Evolutionary conservation across 768 basidiomycete genomes (phyloP).

Genomic region (Collybia mongolica): DNA sequence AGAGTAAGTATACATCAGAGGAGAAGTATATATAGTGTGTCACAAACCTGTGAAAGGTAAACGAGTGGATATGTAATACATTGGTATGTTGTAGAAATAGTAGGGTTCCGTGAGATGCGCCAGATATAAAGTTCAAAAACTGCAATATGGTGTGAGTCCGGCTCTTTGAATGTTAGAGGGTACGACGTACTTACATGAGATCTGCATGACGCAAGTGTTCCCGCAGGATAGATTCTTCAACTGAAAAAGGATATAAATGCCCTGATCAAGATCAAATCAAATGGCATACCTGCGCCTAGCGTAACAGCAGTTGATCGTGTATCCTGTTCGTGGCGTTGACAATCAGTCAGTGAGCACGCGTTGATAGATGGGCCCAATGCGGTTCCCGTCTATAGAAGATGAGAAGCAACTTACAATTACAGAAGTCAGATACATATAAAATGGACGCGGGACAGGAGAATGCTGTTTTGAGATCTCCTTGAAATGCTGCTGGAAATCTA

Average conservation of each 20-base stretch:
- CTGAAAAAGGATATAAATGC: slow-evolving; percentile 25
- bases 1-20: too few relatives aligned
- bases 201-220: slow-evolving; percentile 69
- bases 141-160: background rate
- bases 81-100: too few relatives aligned
- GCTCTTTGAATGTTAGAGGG: background rate
- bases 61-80: too few relatives aligned
- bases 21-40: too few relatives aligned
- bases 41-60: too few relatives aligned
- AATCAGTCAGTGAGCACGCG: slow-evolving; percentile 6
- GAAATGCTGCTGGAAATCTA: slow-evolving; percentile 82
- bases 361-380: too few relatives aligned
- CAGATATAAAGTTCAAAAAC: slow-evolving; percentile 1
- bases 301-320: slow-evolving; percentile 74
- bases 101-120: too few relatives aligned
- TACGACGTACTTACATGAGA: slow-evolving; percentile 47
- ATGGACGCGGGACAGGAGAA: slow-evolving; percentile 64
- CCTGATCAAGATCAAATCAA: too few relatives aligned
- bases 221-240: slow-evolving; percentile 72
- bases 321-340: slow-evolving; percentile 43
- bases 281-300: slow-evolving; percentile 52
- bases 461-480: slow-evolving; percentile 65
- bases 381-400: too few relatives aligned
- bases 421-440: slow-evolving; percentile 74
- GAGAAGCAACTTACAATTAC: slow-evolving; percentile 58